These are phyloP conservation scores for Colletotrichum salicis DNA, from an alignment of 2,329 filamentous ascomycete species.

Conservation along the genomic window DNA sequence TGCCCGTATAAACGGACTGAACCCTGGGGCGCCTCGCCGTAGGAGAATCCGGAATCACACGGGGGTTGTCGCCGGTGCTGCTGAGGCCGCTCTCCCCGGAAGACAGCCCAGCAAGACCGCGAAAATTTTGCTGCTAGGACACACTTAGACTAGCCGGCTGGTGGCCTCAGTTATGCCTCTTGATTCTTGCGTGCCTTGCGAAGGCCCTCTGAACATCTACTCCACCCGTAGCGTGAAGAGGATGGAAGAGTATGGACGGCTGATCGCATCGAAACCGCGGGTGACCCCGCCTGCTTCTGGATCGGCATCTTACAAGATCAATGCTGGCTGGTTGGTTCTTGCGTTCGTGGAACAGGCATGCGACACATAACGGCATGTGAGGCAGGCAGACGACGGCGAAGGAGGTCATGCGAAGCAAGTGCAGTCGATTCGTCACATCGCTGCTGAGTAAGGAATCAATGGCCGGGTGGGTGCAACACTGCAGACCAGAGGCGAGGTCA, in stretches of 20 bases:
- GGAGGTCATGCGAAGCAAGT: background rate
- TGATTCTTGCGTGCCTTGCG: background rate
- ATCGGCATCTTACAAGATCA: background rate
- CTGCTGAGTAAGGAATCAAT: background rate
- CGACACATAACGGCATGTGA: conserved; percentile 19
- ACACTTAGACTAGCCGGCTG: background rate
- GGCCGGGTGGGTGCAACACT: background rate
- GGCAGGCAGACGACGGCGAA: conserved; percentile 11
- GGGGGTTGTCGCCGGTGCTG: conserved; percentile 4
- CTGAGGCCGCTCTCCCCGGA: background rate
- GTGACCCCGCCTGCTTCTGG: conserved; percentile 16
- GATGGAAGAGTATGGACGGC: background rate
- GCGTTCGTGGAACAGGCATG: conserved; percentile 14
- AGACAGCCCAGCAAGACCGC: background rate
- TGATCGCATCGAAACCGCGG: conserved; percentile 23
- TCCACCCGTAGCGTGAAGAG: background rate
- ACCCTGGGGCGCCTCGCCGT: conserved; percentile 18
- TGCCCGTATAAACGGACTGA: conserved; percentile 13
- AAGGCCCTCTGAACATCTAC: background rate
- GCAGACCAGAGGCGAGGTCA: background rate
- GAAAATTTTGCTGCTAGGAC: background rate
- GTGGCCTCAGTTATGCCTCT: background rate
- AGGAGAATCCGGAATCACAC: conserved; percentile 3
- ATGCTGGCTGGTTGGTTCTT: background rate
- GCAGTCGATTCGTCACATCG: background rate